Evolutionary conservation across 164 flowering plant species (phyloP), one percentile per base, ranked within the genome.

Genomic region (Liriodendron chinense): DNA sequence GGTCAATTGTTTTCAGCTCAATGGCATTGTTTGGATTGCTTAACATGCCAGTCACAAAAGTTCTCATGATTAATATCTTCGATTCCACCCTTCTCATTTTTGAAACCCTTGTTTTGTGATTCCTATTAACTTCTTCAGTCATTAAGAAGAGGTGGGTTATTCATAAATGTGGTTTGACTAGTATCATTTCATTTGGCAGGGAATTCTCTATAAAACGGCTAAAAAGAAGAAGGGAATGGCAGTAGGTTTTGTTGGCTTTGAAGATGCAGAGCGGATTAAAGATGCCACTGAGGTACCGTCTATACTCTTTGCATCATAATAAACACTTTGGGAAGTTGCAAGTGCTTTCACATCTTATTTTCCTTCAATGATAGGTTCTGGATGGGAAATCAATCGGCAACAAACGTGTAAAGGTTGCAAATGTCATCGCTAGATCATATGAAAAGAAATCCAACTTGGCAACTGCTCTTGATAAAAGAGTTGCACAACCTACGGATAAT

Each of bases 151-250:
- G 47, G 18, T 25, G 5, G n/a, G 16, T n/a, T 56, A 20, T 79
- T 48, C 53, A 48, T 48, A 6, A 66, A n/a, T 62, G 49, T 72
- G 28, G 23, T 13, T 26, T 66, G 34, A 72, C 57, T 71, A 28
- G 23, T 49, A 68, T 74, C 65, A n/a, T 65, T 78, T 72, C 65
- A 18, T 68, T 71, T 73, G 14, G 10, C 87, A 95, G 99, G 93
- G 88, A 48, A 80, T 92, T 80, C 13, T 26, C 3, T 89, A 74
- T 76, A 87, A 87, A 78, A 84, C 85, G 3, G 95, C 93, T 10
- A 96, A 91, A 89, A 96, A 94, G 77, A 94, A 85, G 89, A 89
- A 86, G 83, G 94, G 95, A 34, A 94, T 94, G 98, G 74, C 79
- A 68, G 91, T 91, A 10, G 98, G 98, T 73, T 94, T 96, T 84